These are phyloP conservation scores for Suhomyces anneliseae DNA, from an alignment of 1,139 yeast genomes.

Conservation along the genomic window DNA sequence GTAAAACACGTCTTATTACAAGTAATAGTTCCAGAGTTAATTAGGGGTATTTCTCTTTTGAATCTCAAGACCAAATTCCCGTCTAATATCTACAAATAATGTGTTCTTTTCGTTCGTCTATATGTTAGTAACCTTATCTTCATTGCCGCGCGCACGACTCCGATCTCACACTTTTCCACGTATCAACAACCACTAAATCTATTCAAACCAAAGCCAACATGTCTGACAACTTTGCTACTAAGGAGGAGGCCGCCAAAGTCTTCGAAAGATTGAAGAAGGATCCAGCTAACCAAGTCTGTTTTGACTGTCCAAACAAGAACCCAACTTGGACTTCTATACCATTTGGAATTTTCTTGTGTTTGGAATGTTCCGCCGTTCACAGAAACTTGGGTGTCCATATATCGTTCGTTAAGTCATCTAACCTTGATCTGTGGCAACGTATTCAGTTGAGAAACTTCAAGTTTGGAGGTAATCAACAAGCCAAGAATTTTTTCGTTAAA, in stretches of 20 bases:
- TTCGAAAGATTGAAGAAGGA: conserved; percentile 60
- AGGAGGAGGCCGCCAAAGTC: conserved; percentile 61
- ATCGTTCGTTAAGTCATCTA: conserved; percentile 77
- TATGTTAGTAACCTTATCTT: not conserved
- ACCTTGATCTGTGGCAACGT: conserved; percentile 87
- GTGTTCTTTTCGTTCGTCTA: too few species aligned
- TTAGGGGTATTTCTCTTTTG: too few species aligned
- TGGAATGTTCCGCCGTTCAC: conserved; percentile 52
- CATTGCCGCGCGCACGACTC: conserved; percentile 5
- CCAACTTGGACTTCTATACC: conserved; percentile 56
- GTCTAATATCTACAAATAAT: too few species aligned
- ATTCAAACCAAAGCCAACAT: conserved; percentile 3
- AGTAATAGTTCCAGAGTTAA: too few species aligned
- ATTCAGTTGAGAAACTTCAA: conserved; percentile 87
- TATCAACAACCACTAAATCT: conserved; percentile 3
- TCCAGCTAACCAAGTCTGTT: conserved; percentile 80
- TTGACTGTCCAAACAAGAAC: conserved; percentile 54
- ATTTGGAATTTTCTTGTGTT: conserved; percentile 48
- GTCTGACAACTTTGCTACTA: conserved; percentile 45
- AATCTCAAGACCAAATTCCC: too few species aligned
- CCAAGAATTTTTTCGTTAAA: conserved; percentile 77
- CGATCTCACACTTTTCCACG: conserved; percentile 9
- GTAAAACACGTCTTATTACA: too few species aligned
- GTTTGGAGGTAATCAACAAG: conserved; percentile 86
- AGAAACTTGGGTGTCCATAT: conserved; percentile 52